phyloP scores from a whole-genome alignment of 495 filamentous ascomycete species.

The Trichoderma virens region DNA sequence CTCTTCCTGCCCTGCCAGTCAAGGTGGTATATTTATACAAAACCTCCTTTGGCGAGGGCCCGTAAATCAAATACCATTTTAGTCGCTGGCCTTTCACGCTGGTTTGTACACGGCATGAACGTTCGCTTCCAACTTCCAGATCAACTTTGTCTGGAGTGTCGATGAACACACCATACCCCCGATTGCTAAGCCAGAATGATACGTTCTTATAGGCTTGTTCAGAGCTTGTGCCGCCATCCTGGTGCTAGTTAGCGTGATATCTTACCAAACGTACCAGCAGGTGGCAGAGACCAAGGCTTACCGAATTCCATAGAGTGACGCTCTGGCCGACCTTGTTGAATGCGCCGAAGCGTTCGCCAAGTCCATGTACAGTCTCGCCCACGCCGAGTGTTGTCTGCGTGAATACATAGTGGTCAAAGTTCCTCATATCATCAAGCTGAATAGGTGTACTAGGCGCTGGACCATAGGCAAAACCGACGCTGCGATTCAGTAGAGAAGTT shows the following conservation, averaged over 20 bases:
- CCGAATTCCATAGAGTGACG: conserved; percentile 65
- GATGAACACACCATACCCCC: conserved; percentile 66
- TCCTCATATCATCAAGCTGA: conserved; percentile 46
- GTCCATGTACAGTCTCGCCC: conserved; percentile 60
- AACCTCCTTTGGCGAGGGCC: conserved; percentile 59
- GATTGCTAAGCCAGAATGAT: conserved; percentile 60
- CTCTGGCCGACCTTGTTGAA: conserved; percentile 64
- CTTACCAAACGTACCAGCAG: no score
- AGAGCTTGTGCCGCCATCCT: conserved; percentile 62
- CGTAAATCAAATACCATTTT: conserved; percentile 58
- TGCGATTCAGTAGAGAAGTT: conserved; percentile 53
- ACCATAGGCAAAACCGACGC: conserved; percentile 49
- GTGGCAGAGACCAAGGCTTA: no score
- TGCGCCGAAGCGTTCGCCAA: conserved; percentile 63
- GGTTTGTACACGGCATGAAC: conserved; percentile 56
- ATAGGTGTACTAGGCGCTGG: conserved; percentile 41
- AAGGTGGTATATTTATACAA: conserved; percentile 53
- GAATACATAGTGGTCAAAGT: conserved; percentile 53
- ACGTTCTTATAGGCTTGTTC: conserved; percentile 72
- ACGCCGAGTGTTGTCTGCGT: conserved; percentile 55
- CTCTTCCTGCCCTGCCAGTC: conserved; percentile 50
- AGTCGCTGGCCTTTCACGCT: conserved; percentile 54
- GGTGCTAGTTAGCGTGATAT: no score
- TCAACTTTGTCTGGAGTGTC: conserved; percentile 52
- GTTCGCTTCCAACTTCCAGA: conserved; percentile 60